phyloP scores from a whole-genome alignment of 2,329 filamentous ascomycete species.

The Ascochyta fabae region DNA sequence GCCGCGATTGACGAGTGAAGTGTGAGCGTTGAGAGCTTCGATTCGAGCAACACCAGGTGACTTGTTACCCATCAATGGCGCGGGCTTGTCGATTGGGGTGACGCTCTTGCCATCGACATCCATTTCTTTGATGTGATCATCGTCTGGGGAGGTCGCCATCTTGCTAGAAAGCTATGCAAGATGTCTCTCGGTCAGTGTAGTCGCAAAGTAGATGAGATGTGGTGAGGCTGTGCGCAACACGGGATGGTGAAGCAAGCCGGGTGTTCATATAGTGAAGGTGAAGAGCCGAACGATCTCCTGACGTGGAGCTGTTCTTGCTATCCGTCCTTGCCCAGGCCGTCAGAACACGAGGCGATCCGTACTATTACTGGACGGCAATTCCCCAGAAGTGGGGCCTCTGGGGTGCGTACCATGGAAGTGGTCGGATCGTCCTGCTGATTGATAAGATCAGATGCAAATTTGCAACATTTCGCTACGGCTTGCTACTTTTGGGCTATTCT shows the following conservation, averaged over 20 bases:
- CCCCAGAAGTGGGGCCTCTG: constrained; percentile 6
- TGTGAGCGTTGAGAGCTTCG: constrained; percentile 61
- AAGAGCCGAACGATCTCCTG: not conserved
- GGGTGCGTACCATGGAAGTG: constrained; percentile 7
- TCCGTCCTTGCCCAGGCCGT: not conserved
- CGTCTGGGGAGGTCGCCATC: not conserved
- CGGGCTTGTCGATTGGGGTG: constrained; percentile 1
- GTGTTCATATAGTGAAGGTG: constrained; percentile 7
- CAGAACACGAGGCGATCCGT: constrained; percentile 5
- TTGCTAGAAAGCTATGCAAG: not conserved
- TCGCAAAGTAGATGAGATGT: not conserved
- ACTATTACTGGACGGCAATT: constrained; percentile 4
- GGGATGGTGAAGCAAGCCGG: not conserved
- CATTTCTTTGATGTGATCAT: constrained; percentile 7
- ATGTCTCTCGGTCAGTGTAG: not conserved
- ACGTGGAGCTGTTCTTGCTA: constrained; percentile 1
- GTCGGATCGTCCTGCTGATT: not conserved
- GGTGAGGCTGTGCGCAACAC: not conserved
- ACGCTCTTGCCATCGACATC: constrained; percentile 5
- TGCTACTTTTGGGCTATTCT: not conserved
- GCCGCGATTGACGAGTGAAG: constrained; percentile 60
- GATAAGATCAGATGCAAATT: constrained; percentile 18
- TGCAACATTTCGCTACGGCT: constrained; percentile 1
- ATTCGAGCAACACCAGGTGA: constrained; percentile 64
- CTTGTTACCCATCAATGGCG: constrained; percentile 32